phyloP scores from a whole-genome alignment of 305 asterid genomes.

The Fraxinus floribunda region DNA sequence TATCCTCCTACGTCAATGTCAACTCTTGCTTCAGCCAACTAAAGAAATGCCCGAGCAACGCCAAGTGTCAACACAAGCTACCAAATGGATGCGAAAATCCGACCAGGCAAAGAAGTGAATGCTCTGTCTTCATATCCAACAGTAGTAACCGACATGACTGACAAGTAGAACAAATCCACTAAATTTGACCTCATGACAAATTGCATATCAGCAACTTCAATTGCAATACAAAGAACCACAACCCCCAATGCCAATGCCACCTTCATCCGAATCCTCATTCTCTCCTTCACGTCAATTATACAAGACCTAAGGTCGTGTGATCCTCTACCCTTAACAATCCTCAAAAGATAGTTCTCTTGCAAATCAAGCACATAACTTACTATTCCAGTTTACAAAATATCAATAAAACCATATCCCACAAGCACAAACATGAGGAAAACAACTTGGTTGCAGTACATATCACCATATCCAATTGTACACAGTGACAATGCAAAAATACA shows the following conservation, averaged over 20 bases:
- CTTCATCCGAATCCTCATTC: constrained; percentile 54
- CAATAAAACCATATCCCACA: constrained; percentile 87
- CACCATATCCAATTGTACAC: constrained; percentile 96
- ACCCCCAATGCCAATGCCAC: too few relatives aligned
- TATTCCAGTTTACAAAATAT: constrained; percentile 79
- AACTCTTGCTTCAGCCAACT: too few relatives aligned
- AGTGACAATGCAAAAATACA: constrained; percentile 92
- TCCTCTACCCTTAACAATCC: constrained; percentile 51
- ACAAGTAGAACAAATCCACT: too few relatives aligned
- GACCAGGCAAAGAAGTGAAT: constrained; percentile 63
- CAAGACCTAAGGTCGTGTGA: constrained; percentile 58
- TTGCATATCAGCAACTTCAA: too few relatives aligned
- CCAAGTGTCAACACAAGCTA: too few relatives aligned
- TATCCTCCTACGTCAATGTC: too few relatives aligned
- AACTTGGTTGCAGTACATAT: constrained; percentile 66
- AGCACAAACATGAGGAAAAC: constrained; percentile 78
- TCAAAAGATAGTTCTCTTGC: constrained; percentile 79
- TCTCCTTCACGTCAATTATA: constrained; percentile 79
- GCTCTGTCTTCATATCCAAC: constrained; percentile 49
- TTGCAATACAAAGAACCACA: too few relatives aligned
- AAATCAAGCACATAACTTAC: constrained; percentile 86
- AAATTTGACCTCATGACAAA: too few relatives aligned
- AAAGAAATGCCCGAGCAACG: too few relatives aligned
- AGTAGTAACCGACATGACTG: too few relatives aligned
- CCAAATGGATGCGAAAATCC: constrained; percentile 33